Evolutionary conservation across 2,329 filamentous ascomycete species (phyloP).

Genomic region (Mycosphaerella sp.): DNA sequence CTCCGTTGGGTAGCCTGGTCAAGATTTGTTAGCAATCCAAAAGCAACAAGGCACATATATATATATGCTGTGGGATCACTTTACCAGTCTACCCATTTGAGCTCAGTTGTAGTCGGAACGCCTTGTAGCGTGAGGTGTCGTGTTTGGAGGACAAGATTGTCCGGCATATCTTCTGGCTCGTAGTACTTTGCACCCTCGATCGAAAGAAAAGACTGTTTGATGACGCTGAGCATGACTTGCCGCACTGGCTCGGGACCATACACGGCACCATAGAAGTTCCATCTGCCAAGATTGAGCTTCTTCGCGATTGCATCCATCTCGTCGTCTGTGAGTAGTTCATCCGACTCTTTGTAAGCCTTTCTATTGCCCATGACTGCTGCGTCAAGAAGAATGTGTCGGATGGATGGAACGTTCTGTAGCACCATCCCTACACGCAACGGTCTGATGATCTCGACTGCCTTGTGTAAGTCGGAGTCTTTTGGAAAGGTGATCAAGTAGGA

Average conservation of each 20-base stretch:
- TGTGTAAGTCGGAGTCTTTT: conserved; percentile 44
- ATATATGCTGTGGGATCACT: background rate
- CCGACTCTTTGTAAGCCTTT: conserved; percentile 28
- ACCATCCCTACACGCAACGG: conserved; percentile 39
- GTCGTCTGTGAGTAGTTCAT: conserved; percentile 35
- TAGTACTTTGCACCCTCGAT: conserved; percentile 42
- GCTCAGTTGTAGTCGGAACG: conserved; percentile 33
- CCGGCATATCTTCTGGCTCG: conserved; percentile 37
- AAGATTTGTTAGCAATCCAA: background rate
- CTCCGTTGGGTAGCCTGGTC: conserved; percentile 41
- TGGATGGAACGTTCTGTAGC: conserved; percentile 45
- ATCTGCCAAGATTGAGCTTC: conserved; percentile 41
- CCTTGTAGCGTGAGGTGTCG: conserved; percentile 26
- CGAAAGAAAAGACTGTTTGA: conserved; percentile 40
- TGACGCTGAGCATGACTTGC: conserved; percentile 33
- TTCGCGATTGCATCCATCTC: conserved; percentile 39
- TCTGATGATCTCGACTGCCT: conserved; percentile 46
- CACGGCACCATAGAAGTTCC: conserved; percentile 48
- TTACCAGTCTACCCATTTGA: conserved; percentile 45
- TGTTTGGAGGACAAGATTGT: conserved; percentile 30
- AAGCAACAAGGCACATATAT: background rate
- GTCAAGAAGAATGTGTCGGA: conserved; percentile 43
- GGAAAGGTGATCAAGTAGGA: conserved; percentile 42
- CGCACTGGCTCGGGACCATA: conserved; percentile 32
- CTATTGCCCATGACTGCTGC: conserved; percentile 39